phyloP scores from a whole-genome alignment of 768 basidiomycete genomes.

The Cyclocybe cylindracea region DNA sequence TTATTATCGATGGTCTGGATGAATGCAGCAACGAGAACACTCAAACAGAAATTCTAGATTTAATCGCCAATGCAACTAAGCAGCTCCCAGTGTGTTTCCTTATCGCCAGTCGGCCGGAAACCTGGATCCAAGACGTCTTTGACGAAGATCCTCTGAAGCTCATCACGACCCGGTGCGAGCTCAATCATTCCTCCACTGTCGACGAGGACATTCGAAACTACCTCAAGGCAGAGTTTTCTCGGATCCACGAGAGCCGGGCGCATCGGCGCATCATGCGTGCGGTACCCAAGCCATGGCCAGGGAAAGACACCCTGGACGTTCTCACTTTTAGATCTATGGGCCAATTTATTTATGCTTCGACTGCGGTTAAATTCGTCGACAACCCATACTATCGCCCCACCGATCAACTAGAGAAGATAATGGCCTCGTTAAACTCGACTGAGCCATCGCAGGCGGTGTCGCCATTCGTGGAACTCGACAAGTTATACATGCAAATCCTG shows the following conservation, averaged over 20 bases:
- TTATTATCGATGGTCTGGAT: not conserved
- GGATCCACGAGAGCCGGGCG: not conserved
- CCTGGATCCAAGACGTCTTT: not conserved
- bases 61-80: not conserved
- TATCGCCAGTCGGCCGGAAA: not conserved
- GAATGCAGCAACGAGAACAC: not conserved
- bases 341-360: constrained; percentile 8
- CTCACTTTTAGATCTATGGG: not conserved
- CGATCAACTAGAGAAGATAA: not conserved
- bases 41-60: not conserved
- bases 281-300: not conserved
- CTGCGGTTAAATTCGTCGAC: not conserved
- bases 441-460: too few relatives aligned
- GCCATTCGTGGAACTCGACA: too few relatives aligned
- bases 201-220: too few relatives aligned
- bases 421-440: too few relatives aligned
- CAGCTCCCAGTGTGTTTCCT: not conserved
- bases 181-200: too few relatives aligned
- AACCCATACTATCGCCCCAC: not conserved
- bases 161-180: not conserved
- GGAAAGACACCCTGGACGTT: not conserved
- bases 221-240: not conserved
- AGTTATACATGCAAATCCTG: too few relatives aligned
- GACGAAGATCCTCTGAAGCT: not conserved
- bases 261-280: not conserved